Conservation (phyloP, 768 basidiomycete genomes). For the Kwoniella botswanensis region DNA sequence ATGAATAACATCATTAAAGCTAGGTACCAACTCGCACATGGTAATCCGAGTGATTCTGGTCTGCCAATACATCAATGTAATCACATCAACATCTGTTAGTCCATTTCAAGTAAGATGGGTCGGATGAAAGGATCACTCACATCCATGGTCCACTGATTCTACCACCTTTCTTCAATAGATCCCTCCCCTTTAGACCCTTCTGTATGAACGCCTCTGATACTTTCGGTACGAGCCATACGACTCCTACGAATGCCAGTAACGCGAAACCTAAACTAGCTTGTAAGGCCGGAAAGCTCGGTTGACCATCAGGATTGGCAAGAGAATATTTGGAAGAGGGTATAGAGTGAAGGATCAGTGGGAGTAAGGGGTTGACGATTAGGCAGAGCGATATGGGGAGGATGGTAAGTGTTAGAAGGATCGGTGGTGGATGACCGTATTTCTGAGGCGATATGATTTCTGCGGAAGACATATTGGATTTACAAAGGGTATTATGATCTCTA, state of each 20-base stretch:
- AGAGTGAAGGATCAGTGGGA: constrained; percentile 39
- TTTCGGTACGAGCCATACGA: constrained; percentile 78
- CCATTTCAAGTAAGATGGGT: not conserved
- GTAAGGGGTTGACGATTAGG: constrained; percentile 52
- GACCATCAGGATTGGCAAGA: not conserved
- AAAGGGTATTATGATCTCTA: too few species aligned
- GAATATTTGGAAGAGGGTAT: not conserved
- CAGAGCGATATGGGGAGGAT: constrained; percentile 45
- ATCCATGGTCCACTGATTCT: constrained; percentile 40
- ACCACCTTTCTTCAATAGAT: constrained; percentile 76
- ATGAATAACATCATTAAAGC: constrained; percentile 87
- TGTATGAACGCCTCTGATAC: constrained; percentile 79
- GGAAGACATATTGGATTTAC: too few species aligned
- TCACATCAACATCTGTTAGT: not conserved
- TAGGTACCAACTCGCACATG: constrained; percentile 87
- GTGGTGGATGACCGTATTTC: constrained; percentile 41
- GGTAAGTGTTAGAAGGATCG: constrained; percentile 32
- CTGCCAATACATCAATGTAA: constrained; percentile 60
- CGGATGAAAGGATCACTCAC: constrained; percentile 32
- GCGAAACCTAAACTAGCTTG: constrained; percentile 83
- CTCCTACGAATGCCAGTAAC: constrained; percentile 76
- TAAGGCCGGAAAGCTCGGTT: constrained; percentile 60
- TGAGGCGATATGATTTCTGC: not conserved
- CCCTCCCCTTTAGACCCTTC: constrained; percentile 81
- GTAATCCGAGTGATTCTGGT: constrained; percentile 91